Evolutionary conservation across 495 filamentous ascomycete genomes (phyloP).

Genomic region (Gamarada debralockiae): DNA sequence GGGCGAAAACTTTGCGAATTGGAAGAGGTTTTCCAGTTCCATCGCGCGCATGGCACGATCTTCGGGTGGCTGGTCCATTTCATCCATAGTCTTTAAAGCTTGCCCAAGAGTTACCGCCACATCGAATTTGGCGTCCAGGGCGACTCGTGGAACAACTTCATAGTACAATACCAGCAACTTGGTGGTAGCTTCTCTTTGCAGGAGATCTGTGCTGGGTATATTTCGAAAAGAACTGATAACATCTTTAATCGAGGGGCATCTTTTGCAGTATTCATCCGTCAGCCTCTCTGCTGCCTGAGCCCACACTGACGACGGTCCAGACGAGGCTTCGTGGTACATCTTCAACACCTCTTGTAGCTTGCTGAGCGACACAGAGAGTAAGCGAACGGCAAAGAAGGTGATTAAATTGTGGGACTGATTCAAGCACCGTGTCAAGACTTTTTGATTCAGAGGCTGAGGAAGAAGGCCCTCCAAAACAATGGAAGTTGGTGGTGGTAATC

Average conservation of each 20-base stretch:
- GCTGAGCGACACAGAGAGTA: conserved; percentile 71
- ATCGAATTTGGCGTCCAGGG: conserved; percentile 80
- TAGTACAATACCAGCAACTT: conserved; percentile 77
- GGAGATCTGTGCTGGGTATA: conserved; percentile 59
- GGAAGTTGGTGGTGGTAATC: conserved; percentile 68
- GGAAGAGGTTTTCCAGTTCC: conserved; percentile 70
- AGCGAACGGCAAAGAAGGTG: conserved; percentile 75
- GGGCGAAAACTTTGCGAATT: conserved; percentile 72
- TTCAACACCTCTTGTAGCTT: conserved; percentile 64
- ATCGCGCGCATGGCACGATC: conserved; percentile 51
- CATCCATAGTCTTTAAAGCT: conserved; percentile 50
- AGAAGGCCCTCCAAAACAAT: conserved; percentile 81
- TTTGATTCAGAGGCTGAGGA: conserved; percentile 75
- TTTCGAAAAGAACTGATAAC: conserved; percentile 64
- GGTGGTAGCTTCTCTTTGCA: conserved; percentile 74
- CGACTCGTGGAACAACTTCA: conserved; percentile 72
- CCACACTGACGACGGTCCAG: conserved; percentile 51
- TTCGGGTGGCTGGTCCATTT: conserved; percentile 36
- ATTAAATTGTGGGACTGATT: conserved; percentile 69
- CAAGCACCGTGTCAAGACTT: conserved; percentile 71
- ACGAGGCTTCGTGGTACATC: conserved; percentile 46
- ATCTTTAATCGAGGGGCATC: conserved; percentile 76
- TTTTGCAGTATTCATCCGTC: conserved; percentile 67
- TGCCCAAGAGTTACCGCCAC: conserved; percentile 70
- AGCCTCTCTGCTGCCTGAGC: conserved; percentile 59